These are phyloP conservation scores for Hortiboletus campestris DNA, from an alignment of 768 basidiomycete genomes.

Conservation along the genomic window DNA sequence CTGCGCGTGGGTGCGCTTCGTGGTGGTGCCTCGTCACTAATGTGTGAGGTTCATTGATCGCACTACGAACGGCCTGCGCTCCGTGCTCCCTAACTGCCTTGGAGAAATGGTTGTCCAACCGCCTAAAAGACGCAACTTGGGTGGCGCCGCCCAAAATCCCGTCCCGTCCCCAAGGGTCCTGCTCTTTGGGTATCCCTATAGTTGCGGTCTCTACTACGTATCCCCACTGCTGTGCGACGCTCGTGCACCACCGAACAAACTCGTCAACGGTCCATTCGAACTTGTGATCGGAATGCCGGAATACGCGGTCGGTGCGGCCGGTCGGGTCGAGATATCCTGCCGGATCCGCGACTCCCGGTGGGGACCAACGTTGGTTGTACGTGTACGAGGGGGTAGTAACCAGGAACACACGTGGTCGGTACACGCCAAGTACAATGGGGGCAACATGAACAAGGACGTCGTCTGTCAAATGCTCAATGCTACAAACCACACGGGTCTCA, in stretches of 20 bases:
- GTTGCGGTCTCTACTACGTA: slow-evolving; percentile 61
- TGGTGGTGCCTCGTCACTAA: slow-evolving; percentile 51
- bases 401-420: slow-evolving; percentile 70
- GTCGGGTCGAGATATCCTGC: slow-evolving; percentile 74
- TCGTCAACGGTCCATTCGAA: slow-evolving; percentile 86
- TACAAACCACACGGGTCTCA: slow-evolving; percentile 28
- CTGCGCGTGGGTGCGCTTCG: slow-evolving; percentile 47
- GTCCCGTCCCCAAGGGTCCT: slow-evolving; percentile 74
- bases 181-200: slow-evolving; percentile 57
- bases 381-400: slow-evolving; percentile 85
- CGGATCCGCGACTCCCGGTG: slow-evolving; percentile 45
- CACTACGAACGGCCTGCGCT: slow-evolving; percentile 3
- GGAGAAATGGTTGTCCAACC: slow-evolving; percentile 38
- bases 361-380: slow-evolving; percentile 74
- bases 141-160: slow-evolving; percentile 61
- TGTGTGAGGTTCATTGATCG: slow-evolving; percentile 37
- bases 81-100: slow-evolving; percentile 30
- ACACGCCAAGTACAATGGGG: slow-evolving; percentile 71
- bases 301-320: slow-evolving; percentile 65
- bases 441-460: slow-evolving; percentile 60
- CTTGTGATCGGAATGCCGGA: slow-evolving; percentile 82
- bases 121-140: slow-evolving; percentile 62
- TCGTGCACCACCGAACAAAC: slow-evolving; percentile 61
- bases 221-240: slow-evolving; percentile 62
- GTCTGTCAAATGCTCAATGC: slow-evolving; percentile 76